These are phyloP conservation scores for Sonneratia alba DNA, from an alignment of 345 rosid genomes.

Conservation along the genomic window DNA sequence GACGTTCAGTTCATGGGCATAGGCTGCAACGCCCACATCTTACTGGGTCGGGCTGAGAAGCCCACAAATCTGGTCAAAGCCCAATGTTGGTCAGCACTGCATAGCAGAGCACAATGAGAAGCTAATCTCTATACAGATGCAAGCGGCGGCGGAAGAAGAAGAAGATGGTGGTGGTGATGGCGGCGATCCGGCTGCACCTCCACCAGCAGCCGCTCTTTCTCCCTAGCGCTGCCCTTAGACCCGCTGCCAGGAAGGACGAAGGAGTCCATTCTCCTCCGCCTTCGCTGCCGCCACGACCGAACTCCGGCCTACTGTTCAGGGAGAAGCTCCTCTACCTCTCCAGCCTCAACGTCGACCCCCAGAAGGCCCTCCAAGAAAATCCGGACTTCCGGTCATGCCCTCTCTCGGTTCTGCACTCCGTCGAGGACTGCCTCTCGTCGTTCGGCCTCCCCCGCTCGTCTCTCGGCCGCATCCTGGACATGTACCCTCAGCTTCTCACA, in stretches of 20 bases:
- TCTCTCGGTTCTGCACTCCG: conserved; percentile 55
- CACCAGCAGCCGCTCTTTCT: not conserved
- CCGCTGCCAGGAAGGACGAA: not conserved
- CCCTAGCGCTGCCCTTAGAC: conserved; percentile 5
- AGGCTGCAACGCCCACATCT: no score
- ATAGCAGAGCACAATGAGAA: no score
- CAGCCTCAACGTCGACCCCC: conserved; percentile 51
- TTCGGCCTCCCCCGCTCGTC: conserved; percentile 54
- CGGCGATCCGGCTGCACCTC: conserved; percentile 6
- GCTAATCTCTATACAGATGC: no score
- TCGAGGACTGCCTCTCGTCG: conserved; percentile 48
- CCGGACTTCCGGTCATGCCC: conserved; percentile 72
- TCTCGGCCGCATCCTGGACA: conserved; percentile 70
- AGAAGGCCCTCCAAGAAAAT: conserved; percentile 55
- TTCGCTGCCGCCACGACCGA: conserved; percentile 14
- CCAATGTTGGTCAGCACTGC: no score
- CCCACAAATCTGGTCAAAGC: no score
- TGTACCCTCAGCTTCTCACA: conserved; percentile 64
- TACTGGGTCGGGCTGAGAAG: no score
- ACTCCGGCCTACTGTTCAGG: conserved; percentile 62
- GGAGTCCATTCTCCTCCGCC: not conserved
- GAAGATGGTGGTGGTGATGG: not conserved
- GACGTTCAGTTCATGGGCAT: no score
- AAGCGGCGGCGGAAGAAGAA: no score
- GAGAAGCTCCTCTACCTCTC: conserved; percentile 61